Base-by-base conservation (phyloP, 140 eudicot genomes). In the Cichorium intybus region DNA sequence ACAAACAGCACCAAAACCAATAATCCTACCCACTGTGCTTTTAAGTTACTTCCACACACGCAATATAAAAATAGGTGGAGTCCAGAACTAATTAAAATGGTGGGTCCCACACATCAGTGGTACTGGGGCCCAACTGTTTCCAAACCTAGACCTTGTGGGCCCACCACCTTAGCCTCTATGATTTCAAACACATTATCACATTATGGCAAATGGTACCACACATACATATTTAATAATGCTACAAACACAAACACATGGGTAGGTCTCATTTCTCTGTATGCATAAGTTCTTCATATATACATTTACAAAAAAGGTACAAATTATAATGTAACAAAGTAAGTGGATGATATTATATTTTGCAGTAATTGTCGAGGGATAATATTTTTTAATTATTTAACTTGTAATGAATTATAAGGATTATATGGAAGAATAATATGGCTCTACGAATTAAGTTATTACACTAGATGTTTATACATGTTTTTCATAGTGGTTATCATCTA, bases 141-240 rank as follows among this genome's bases (percentile, higher is more conserved):
- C n/a, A n/a, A 50, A 33, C 50, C 67, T 69, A 69, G 24, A 17
- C 15, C 47, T 4, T 11, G 26, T 50, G 74, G 62, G 56, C 59
- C 78, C 75, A 70, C 79, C 57, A 56, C 60, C 56, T 21, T 48
- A 34, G 58, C 41, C 62, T 58, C 75, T 62, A 50, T 62, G 49
- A 68, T 68, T 79, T 73, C 64, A 68, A 45, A 49, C 71, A 43
- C 81, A n/a, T 23, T 37, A 67, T 31, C 56, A 48, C 63, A 54
- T 63, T 69, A 62, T 51, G 47, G 49, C 26, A 69, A 11, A 21
- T 29, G 28, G 60, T 47, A 52, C 54, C 46, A 35, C 71, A 31
- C 6, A 51, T 31, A 52, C 27, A 43, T 2, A 43, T 62, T 41
- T 62, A 60, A 53, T 60, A 75, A 60, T 61, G 70, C 23, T 48